These are phyloP conservation scores for Auricularia sp. DNA, from an alignment of 768 basidiomycete genomes.

Conservation along the genomic window DNA sequence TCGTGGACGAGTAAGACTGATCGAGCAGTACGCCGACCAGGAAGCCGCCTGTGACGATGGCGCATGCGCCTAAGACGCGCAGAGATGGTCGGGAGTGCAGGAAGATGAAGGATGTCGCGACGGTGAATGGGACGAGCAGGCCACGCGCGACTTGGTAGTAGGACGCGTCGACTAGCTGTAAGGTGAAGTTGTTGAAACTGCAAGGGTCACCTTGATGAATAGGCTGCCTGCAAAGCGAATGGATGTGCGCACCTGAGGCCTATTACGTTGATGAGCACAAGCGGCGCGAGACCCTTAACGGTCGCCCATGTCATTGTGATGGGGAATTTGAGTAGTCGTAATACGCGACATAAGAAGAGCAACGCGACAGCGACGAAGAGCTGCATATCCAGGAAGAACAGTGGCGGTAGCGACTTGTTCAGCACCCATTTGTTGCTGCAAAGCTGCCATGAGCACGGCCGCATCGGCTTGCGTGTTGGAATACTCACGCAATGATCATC, in stretches of 20 bases:
- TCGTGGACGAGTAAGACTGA: slow-evolving; percentile 22
- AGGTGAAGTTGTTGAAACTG: slow-evolving; percentile 81
- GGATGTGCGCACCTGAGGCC: slow-evolving; percentile 56
- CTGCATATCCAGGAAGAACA: slow-evolving; percentile 82
- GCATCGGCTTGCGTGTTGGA: neutral
- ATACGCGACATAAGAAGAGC: slow-evolving; percentile 51
- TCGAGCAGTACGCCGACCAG: slow-evolving; percentile 82
- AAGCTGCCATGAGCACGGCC: slow-evolving; percentile 8
- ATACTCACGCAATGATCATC: slow-evolving; percentile 82
- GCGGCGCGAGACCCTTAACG: slow-evolving; percentile 64
- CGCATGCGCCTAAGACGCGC: slow-evolving; percentile 64
- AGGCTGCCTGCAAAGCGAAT: neutral
- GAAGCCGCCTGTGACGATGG: slow-evolving; percentile 83
- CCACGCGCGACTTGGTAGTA: slow-evolving; percentile 96
- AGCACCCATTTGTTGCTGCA: slow-evolving; percentile 87
- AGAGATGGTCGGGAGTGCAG: slow-evolving; percentile 69
- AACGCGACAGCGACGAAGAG: slow-evolving; percentile 69
- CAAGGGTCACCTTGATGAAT: neutral
- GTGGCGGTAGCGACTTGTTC: slow-evolving; percentile 56
- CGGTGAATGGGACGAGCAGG: slow-evolving; percentile 87
- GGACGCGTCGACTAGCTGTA: slow-evolving; percentile 90
- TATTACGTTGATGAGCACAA: slow-evolving; percentile 67
- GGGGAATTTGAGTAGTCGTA: slow-evolving; percentile 58
- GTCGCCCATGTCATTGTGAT: slow-evolving; percentile 53
- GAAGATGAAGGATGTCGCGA: slow-evolving; percentile 71